Conservation (phyloP, 2,329 filamentous ascomycete genomes). For the Pseudogymnoascus sp. region DNA sequence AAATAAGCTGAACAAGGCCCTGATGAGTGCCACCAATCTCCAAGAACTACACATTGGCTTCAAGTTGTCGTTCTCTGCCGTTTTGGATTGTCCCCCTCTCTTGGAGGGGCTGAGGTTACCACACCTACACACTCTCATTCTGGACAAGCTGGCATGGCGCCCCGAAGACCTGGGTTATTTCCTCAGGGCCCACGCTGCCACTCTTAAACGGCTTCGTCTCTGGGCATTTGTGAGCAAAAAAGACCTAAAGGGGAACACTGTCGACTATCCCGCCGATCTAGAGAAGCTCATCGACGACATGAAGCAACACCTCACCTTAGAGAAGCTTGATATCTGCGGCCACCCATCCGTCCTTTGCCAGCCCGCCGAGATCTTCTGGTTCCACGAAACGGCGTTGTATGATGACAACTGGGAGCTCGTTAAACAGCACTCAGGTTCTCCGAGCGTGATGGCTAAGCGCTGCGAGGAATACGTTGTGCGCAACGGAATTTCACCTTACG, state of each 20-base stretch:
- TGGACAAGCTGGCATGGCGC: background rate
- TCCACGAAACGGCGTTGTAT: background rate
- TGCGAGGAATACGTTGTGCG: slow-evolving; percentile 1
- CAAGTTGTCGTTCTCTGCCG: background rate
- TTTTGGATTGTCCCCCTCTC: background rate
- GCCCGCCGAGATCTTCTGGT: slow-evolving; percentile 4
- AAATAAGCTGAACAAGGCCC: background rate
- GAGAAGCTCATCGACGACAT: background rate
- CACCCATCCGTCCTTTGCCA: background rate
- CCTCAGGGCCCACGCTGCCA: background rate
- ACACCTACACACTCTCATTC: background rate
- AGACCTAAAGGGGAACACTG: background rate
- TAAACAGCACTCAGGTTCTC: background rate
- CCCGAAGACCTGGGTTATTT: background rate
- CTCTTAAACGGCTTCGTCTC: background rate
- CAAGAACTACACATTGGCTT: background rate
- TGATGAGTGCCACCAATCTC: background rate
- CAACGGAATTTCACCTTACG: background rate
- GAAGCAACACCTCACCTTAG: slow-evolving; percentile 1
- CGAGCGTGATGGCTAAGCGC: background rate
- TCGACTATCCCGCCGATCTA: background rate
- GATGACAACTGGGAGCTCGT: slow-evolving; percentile 3
- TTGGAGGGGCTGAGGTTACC: background rate
- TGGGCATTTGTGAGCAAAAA: slow-evolving; percentile 2
- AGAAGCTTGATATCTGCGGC: background rate